Percentiles rank a stretch among this genome's conserved stretches.
Conservation (phyloP, 306 rosid genomes). For the Myrica gale region DNA sequence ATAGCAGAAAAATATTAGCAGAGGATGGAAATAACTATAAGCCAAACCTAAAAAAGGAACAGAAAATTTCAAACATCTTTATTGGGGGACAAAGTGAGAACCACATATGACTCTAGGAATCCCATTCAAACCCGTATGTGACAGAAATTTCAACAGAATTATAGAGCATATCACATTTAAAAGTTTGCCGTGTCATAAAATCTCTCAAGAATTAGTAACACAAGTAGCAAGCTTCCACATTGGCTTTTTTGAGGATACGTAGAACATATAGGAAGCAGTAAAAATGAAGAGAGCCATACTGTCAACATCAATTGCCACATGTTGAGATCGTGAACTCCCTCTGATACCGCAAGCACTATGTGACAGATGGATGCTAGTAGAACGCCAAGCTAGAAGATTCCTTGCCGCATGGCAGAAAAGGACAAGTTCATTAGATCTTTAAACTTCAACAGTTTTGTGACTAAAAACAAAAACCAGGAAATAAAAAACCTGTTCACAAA, state of each 20-base stretch:
- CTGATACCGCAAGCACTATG: slow-evolving; percentile 75
- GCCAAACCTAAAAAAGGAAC: neutral
- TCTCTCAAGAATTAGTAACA: neutral
- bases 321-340: slow-evolving; percentile 69
- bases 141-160: neutral
- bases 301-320: slow-evolving; percentile 86
- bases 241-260: neutral
- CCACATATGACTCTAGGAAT: neutral
- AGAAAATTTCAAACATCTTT: too few relatives aligned
- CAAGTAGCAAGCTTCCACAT: neutral
- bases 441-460: neutral
- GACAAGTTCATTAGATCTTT: slow-evolving; percentile 33
- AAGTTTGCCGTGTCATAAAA: neutral
- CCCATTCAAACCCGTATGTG: neutral
- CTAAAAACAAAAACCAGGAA: slow-evolving; percentile 1
- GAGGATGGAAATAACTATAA: neutral
- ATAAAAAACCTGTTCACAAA: neutral
- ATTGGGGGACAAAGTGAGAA: too few relatives aligned
- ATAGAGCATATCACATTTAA: neutral
- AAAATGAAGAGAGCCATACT: slow-evolving; percentile 37
- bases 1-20: too few relatives aligned
- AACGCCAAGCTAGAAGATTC: slow-evolving; percentile 72
- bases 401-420: slow-evolving; percentile 61
- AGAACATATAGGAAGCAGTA: neutral
- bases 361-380: slow-evolving; percentile 77